phyloP scores from a whole-genome alignment of 768 basidiomycete genomes.

The Lactifluus echinatus region DNA sequence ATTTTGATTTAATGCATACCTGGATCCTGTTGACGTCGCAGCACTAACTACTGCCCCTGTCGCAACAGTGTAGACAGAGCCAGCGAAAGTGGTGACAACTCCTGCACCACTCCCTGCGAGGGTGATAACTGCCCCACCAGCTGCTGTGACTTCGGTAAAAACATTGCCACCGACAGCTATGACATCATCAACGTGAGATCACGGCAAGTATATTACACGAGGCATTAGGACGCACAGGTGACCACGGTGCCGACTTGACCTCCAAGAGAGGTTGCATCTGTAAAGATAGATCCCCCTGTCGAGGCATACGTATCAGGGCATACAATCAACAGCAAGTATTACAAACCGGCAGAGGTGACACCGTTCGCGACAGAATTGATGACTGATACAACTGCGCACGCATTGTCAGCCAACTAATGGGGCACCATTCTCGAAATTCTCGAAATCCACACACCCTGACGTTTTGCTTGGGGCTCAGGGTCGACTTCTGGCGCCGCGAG shows the following conservation, averaged over 20 bases:
- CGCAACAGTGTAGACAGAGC: slow-evolving; percentile 18
- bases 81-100: slow-evolving; percentile 15
- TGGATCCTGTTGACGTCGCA: neutral
- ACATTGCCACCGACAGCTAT: slow-evolving; percentile 12
- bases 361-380: neutral
- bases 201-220: too few relatives aligned
- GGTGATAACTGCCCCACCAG: slow-evolving; percentile 17
- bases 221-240: slow-evolving; percentile 10
- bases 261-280: neutral
- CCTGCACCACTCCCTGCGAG: slow-evolving; percentile 17
- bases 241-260: slow-evolving; percentile 4
- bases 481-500: neutral
- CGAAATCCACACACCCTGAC: slow-evolving; percentile 1
- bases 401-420: neutral
- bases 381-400: neutral
- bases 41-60: slow-evolving; percentile 2
- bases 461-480: neutral
- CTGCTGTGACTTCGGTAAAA: slow-evolving; percentile 15
- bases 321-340: neutral
- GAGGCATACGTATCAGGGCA: neutral
- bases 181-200: neutral
- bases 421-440: too few relatives aligned
- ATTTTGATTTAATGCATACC: neutral
- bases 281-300: slow-evolving; percentile 10
- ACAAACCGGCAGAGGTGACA: slow-evolving; percentile 8